Conservation (phyloP, 2,329 filamentous ascomycete species). For the Colletotrichum higginsianum region DNA sequence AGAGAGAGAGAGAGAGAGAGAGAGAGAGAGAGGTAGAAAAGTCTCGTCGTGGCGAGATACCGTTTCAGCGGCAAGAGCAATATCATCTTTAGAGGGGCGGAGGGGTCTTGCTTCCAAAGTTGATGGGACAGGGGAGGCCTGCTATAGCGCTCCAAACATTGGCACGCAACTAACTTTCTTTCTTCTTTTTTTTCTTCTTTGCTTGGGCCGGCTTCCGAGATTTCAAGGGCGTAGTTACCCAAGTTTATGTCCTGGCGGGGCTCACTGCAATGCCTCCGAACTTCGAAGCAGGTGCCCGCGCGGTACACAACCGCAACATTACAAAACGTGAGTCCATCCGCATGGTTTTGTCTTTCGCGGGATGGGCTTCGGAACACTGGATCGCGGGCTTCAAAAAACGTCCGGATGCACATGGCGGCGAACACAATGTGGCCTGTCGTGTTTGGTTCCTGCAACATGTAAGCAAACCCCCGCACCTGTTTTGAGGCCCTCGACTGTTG, state of each 20-base stretch:
- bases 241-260: constrained; percentile 13
- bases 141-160: constrained; percentile 15
- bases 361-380: constrained; percentile 6
- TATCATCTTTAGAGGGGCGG: not conserved
- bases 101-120: constrained; percentile 6
- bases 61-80: constrained; percentile 33
- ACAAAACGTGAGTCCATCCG: constrained; percentile 24
- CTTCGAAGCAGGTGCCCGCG: constrained; percentile 19
- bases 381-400: not conserved
- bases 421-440: not conserved
- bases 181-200: no score
- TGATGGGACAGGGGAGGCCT: constrained; percentile 27
- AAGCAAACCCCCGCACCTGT: constrained; percentile 8
- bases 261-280: constrained; percentile 21
- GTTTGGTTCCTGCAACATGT: constrained; percentile 11
- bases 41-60: constrained; percentile 27
- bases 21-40: not conserved
- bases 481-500: constrained; percentile 38
- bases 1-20: no score
- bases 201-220: not conserved
- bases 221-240: constrained; percentile 13
- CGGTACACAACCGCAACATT: constrained; percentile 23
- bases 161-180: constrained; percentile 5
- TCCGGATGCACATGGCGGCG: not conserved
- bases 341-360: not conserved